These are phyloP conservation scores for Fraxinus paxiana DNA, from an alignment of 305 asterid species.

Conservation along the genomic window DNA sequence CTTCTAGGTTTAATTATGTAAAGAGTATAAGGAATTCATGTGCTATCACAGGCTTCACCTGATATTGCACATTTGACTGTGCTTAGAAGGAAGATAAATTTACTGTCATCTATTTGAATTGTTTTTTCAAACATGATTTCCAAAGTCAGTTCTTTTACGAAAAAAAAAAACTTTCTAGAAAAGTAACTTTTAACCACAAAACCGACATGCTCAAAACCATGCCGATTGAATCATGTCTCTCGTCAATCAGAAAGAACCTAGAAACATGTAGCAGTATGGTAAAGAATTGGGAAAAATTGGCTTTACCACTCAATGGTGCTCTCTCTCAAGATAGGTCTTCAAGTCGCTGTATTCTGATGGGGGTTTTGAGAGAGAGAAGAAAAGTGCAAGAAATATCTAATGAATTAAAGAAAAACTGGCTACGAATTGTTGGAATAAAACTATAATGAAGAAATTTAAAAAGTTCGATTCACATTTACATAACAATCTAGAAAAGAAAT, in stretches of 20 bases:
- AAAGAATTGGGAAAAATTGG: background rate
- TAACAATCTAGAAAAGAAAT: background rate
- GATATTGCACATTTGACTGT: background rate
- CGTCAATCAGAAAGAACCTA: background rate
- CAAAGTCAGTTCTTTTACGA: background rate
- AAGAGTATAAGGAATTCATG: background rate
- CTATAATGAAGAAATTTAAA: background rate
- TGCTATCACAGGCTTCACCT: background rate
- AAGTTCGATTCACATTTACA: background rate
- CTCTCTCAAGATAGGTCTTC: background rate
- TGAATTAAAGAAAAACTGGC: background rate
- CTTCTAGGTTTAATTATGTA: slow-evolving; percentile 22
- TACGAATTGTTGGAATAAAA: background rate
- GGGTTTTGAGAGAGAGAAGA: background rate
- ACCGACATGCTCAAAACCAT: background rate
- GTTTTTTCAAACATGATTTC: background rate
- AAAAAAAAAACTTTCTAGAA: background rate
- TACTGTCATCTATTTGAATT: background rate
- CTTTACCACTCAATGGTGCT: background rate
- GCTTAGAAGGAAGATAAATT: background rate
- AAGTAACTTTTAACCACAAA: background rate
- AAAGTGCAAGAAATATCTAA: background rate
- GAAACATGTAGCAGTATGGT: background rate
- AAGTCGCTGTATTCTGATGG: background rate
- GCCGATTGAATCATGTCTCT: background rate